phyloP scores from a whole-genome alignment of 2,329 filamentous ascomycete species.

The Daldinia sp. region DNA sequence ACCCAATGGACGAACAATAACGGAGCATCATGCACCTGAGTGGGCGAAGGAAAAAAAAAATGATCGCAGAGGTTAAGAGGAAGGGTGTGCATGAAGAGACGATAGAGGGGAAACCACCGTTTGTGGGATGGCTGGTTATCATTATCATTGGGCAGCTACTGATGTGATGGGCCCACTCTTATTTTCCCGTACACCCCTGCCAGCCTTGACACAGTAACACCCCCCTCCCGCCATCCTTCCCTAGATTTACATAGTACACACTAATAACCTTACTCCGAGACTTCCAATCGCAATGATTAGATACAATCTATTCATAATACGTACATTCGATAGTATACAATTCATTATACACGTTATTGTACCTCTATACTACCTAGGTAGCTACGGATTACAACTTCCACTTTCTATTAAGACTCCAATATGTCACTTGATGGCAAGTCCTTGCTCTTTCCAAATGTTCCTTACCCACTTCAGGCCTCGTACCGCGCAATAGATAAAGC shows the following conservation, averaged over 20 bases:
- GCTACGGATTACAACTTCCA: not conserved
- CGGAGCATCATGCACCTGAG: slow-evolving; percentile 43
- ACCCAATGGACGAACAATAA: slow-evolving; percentile 33
- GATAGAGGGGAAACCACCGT: slow-evolving; percentile 40
- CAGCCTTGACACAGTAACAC: slow-evolving; percentile 25
- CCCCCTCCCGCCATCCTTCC: slow-evolving; percentile 7
- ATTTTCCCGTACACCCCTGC: slow-evolving; percentile 37
- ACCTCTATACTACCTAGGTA: not conserved
- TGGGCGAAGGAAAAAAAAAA: slow-evolving; percentile 28
- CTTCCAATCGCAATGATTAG: not conserved
- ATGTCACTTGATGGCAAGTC: slow-evolving; percentile 35
- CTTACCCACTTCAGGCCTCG: slow-evolving; percentile 41
- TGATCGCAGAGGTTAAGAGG: slow-evolving; percentile 16
- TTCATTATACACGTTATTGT: slow-evolving; percentile 1
- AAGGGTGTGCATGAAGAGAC: slow-evolving; percentile 31
- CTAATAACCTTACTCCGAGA: not conserved
- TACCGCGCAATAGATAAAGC: slow-evolving; percentile 20
- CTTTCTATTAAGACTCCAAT: slow-evolving; percentile 14
- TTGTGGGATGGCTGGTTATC: slow-evolving; percentile 48
- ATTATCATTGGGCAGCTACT: slow-evolving; percentile 45
- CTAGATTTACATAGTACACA: slow-evolving; percentile 4
- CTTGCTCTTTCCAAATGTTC: slow-evolving; percentile 7
- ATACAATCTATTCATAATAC: not conserved
- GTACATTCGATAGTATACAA: slow-evolving; percentile 4
- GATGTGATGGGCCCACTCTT: slow-evolving; percentile 41